These are phyloP conservation scores for Sistotremastrum suecicum DNA, from an alignment of 768 basidiomycete species.

Conservation along the genomic window DNA sequence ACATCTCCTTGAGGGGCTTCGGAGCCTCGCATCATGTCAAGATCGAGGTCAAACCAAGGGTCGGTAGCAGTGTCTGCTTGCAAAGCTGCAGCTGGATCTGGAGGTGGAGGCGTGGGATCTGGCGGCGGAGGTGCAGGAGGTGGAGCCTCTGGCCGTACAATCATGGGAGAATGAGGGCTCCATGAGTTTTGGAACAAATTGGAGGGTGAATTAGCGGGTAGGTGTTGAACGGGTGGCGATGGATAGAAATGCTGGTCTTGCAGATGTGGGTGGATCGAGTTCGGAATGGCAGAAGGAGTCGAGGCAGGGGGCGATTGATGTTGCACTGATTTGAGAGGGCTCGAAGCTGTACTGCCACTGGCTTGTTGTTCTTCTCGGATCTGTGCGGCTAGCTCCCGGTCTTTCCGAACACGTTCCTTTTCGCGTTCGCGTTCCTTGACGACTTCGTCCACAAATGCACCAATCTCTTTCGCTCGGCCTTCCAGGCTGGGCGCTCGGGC, in stretches of 20 bases:
- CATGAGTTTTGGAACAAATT: background rate
- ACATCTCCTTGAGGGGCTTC: slow-evolving; percentile 18
- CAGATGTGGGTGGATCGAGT: slow-evolving; percentile 5
- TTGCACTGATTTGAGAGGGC: slow-evolving; percentile 1
- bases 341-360: background rate
- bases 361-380: background rate
- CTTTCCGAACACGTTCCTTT: slow-evolving; percentile 55
- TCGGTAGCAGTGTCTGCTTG: slow-evolving; percentile 5
- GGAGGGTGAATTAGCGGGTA: slow-evolving; percentile 4
- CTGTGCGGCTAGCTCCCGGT: slow-evolving; percentile 28
- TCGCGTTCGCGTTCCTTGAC: slow-evolving; percentile 68
- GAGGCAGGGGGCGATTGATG: slow-evolving; percentile 1
- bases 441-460: slow-evolving; percentile 60
- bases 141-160: slow-evolving; percentile 10
- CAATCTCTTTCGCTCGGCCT: slow-evolving; percentile 44
- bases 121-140: slow-evolving; percentile 10
- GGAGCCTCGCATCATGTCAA: slow-evolving; percentile 11
- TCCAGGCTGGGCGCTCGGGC: slow-evolving; percentile 27
- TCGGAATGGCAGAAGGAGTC: slow-evolving; percentile 15
- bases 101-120: slow-evolving; percentile 9
- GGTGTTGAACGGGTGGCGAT: slow-evolving; percentile 7
- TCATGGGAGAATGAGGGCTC: too few relatives aligned
- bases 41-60: slow-evolving; percentile 5
- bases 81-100: slow-evolving; percentile 7
- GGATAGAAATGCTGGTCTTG: slow-evolving; percentile 10